These are phyloP conservation scores for Coemansia aciculifera DNA, from an alignment of 192 early-diverging fungal species.

Conservation along the genomic window DNA sequence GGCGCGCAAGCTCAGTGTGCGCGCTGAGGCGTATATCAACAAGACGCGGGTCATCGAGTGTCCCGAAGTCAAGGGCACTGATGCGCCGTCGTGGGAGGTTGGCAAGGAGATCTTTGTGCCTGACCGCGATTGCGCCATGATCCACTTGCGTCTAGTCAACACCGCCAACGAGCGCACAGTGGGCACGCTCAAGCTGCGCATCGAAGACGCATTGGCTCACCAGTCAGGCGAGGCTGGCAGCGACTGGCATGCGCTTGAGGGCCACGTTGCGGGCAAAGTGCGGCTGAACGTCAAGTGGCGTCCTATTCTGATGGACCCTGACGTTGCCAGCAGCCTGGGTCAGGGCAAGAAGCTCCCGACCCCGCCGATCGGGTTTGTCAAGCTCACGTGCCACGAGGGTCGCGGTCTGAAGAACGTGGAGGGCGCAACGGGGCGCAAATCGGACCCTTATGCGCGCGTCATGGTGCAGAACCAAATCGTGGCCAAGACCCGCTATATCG, in stretches of 20 bases:
- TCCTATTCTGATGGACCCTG: constrained; percentile 74
- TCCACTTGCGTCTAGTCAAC: constrained; percentile 66
- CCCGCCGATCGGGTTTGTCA: constrained; percentile 76
- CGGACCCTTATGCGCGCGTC: constrained; percentile 89
- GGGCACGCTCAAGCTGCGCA: constrained; percentile 39
- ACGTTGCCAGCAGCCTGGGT: constrained; percentile 54
- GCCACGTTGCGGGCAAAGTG: constrained; percentile 57
- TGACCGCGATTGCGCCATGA: constrained; percentile 62
- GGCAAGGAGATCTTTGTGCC: constrained; percentile 70
- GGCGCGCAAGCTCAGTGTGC: constrained; percentile 57
- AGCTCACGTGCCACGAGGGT: constrained; percentile 73
- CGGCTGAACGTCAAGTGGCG: constrained; percentile 74
- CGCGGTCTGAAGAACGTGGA: constrained; percentile 85
- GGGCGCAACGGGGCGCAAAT: constrained; percentile 72
- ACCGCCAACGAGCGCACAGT: constrained; percentile 30
- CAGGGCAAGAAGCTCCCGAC: constrained; percentile 49
- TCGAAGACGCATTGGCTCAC: constrained; percentile 50
- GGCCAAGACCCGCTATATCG: constrained; percentile 76
- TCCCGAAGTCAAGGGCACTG: constrained; percentile 68
- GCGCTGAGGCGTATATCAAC: constrained; percentile 65
- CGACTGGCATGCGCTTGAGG: constrained; percentile 69
- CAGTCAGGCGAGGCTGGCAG: constrained; percentile 48
- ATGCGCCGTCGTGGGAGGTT: constrained; percentile 80
- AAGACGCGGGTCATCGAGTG: constrained; percentile 57
- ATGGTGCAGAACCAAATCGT: constrained; percentile 62